A percentile compares a stretch with the other conserved stretches of the same genome.
These are phyloP conservation scores for Telfairia occidentalis DNA, from an alignment of 331 rosid genomes.

Conservation along the genomic window DNA sequence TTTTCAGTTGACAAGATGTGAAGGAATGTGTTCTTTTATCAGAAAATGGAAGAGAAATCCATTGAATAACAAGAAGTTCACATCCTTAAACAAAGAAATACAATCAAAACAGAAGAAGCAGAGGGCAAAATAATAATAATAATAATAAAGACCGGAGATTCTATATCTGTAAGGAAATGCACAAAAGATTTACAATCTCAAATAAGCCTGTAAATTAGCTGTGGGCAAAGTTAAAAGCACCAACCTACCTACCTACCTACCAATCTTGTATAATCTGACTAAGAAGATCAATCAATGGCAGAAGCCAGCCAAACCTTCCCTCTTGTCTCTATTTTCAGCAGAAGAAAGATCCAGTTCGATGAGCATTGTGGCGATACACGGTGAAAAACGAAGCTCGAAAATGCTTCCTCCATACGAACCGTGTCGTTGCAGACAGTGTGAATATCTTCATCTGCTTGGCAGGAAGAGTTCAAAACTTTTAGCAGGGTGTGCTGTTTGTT, in stretches of 20 bases:
- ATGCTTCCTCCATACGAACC: not conserved
- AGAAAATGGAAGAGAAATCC: slow-evolving; percentile 7
- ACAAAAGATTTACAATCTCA: slow-evolving; percentile 12
- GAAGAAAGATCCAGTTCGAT: not conserved
- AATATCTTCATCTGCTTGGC: not conserved
- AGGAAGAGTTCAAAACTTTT: slow-evolving; percentile 2
- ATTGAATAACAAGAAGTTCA: not conserved
- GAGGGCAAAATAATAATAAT: no score
- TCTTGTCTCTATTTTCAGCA: not conserved
- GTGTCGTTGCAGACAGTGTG: not conserved
- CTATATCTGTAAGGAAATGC: slow-evolving; percentile 4
- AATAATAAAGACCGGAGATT: not conserved
- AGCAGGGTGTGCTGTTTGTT: not conserved
- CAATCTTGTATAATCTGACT: slow-evolving; percentile 6
- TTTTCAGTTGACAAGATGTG: not conserved
- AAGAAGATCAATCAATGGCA: not conserved
- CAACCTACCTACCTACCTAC: not conserved
- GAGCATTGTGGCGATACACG: not conserved
- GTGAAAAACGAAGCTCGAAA: not conserved
- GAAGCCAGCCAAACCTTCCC: not conserved
- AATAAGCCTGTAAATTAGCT: not conserved
- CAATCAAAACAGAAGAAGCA: not conserved
- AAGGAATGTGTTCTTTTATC: not conserved
- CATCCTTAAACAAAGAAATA: not conserved
- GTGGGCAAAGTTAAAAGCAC: slow-evolving; percentile 1